Base-by-base conservation (phyloP, 2,329 filamentous ascomycete genomes). In the Hymenoscyphus fructigenus region DNA sequence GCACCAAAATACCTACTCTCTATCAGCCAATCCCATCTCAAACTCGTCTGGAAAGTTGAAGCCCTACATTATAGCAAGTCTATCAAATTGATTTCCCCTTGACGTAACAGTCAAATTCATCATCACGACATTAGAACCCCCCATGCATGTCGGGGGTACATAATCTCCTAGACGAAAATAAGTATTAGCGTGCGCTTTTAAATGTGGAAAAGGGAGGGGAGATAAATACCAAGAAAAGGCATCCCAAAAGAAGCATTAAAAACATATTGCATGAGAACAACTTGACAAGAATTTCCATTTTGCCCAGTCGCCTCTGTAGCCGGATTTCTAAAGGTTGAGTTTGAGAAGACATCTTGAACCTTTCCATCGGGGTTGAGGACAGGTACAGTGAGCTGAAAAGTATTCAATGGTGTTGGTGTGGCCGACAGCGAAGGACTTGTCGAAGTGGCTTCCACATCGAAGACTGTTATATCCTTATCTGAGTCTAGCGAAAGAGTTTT, bases 31-130 rank as follows among this genome's bases (percentile, higher is more conserved):
- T 28, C 12, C 36, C 1, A 34, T 61, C 23, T 14, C 47, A 36
- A 32, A 4, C 29, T 32, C 29, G 7, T 32, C 29, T 32, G 29
- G 12, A 34, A 36, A 10, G 3, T 14, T 36, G 9, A 29, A n/a
- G n/a, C n/a, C 4, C 60, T 38, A 67, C 66, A 93, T 87, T 55
- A 88, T 77, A 4, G 86, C 91, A 7, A 93, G 81, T 36, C 91
- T 84, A 75, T 95, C 91, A 76, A 85, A 93, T 70, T 94, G 91
- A 2, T 84, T 82, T 1, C 91, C 91, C 65, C 81, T 79, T 15
- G 88, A 90, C 0, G 84, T 84, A n/a, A 90, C 87, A 0, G 89
- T 92, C 69, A 94, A 83, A 72, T 92, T 92, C 74, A 94, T 85
- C 29, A 86, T 82, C 14, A 93, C 88, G 32, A 86, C 84, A 74